Evolutionary conservation across 2,329 filamentous ascomycete genomes (phyloP), one percentile per base, ranked within the genome.

Genomic region (Fusarium annulatum): DNA sequence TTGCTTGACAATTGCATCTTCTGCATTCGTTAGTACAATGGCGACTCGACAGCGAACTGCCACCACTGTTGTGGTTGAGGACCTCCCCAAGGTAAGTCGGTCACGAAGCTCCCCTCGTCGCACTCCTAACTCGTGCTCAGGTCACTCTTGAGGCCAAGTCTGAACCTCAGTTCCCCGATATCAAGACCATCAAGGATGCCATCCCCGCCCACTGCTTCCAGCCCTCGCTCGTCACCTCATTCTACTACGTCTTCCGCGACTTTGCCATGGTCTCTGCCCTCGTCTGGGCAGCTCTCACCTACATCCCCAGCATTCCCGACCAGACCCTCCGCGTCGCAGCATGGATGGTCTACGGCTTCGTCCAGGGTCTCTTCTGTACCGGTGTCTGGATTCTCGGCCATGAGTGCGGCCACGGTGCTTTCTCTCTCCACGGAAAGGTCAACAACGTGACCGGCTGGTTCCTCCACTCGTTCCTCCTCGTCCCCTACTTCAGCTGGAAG

Each of bases 401-500:
- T 79, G 92, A 94, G 80, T 91, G 89, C 80, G 92, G 92, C 58
- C 92, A 94, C 80, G 88, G 89, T 23, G 90, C 91, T 53, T 91
- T 93, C 80, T 91, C 89, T n/a, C 80, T 83, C 28, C 85, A 88
- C 80, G 83, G 83, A 53, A 79, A 75, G 38, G 78, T 92, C 72
- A 93, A 93, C 80, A 87, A 92, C 77, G 79, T 86, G 21, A 84
- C 90, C 63, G 92, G 92, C 67, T 92, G 90, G 85, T 79, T 87
- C 55, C 81, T 90, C n/a, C 92, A 94, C 85, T 92, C 89, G 11
- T 84, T 87, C 67, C 85, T 93, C 43, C 81, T 92, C 70, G 91
- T 92, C 5, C 92, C 92, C 7, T 94, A 91, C 83, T 93, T 93
- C 84, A 90, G 88, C 55, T 94, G 92, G 92, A 90, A 92, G 83